Evolutionary conservation across 306 rosid species (phyloP), one percentile per base, ranked within the genome.

Genomic region (Citrullus mucosospermus): DNA sequence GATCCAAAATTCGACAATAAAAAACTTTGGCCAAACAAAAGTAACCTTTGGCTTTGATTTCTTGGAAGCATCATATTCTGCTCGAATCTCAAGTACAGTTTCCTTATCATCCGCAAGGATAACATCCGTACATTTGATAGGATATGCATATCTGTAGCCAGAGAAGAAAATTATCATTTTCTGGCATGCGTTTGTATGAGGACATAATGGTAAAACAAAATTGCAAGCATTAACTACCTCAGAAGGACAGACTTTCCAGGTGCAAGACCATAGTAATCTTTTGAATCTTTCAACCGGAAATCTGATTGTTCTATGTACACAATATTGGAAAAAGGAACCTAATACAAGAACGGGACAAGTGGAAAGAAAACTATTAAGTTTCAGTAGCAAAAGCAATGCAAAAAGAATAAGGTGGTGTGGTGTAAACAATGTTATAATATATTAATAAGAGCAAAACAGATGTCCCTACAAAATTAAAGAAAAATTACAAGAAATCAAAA

Each of bases 231-330:
- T 57, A 81, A 80, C 75, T 76, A 91, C 98, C 97, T 96, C 84
- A 96, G 95, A 34, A 92, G 87, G 80, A 84, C 99, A 75, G 97
- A 92, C 87, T 96, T 96, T 48, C 98, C 98, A 56, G 93, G 98
- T 71, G 99, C 99, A 85, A 96, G 98, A 77, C 99, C 99, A 77
- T 88, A 92, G 80, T 91, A 96, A 76, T 92, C 99, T 81, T 92
- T 96, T 12, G 99, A 92, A 84, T 96, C 99, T 83, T 96, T 78
- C 88, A 89, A 80, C 79, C 96, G 98, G 81, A 96, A 92, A 78
- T 96, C 99, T 38, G 97, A 87, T n/a, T 69, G 86, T 20, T 96
- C 99, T 77, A 96, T 92, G 84, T 96, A 96, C 58, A 96, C 79
- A 74, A 88, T 80, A 74, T 85, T 92, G 85, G 99, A 86, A 85